Percentiles rank a stretch among this genome's conserved stretches.
phyloP scores from a whole-genome alignment of 2,329 filamentous ascomycete species.

The Colletotrichum karsti region DNA sequence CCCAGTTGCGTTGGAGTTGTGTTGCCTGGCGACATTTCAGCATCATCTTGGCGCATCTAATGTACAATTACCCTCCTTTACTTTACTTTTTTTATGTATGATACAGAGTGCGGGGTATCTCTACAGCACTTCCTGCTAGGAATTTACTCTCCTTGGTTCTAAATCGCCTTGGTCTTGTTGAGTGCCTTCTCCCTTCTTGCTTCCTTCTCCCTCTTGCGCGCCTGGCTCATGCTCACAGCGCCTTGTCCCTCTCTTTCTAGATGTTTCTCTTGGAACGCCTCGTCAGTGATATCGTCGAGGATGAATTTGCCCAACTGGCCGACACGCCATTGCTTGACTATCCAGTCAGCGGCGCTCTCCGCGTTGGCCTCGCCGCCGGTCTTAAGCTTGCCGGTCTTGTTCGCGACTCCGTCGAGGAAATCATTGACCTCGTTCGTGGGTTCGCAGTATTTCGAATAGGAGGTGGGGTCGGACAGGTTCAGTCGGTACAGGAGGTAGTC shows the following conservation, averaged over 20 bases:
- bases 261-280: slow-evolving; percentile 60
- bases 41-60: not conserved
- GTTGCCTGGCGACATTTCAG: not conserved
- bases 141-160: not conserved
- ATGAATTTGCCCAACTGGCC: slow-evolving; percentile 81
- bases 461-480: slow-evolving; percentile 70
- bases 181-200: slow-evolving; percentile 50
- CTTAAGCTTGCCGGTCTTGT: slow-evolving; percentile 77
- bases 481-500: slow-evolving; percentile 91
- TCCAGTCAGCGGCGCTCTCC: slow-evolving; percentile 79
- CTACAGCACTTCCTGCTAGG: not conserved
- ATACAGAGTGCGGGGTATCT: slow-evolving; percentile 28
- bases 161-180: slow-evolving; percentile 24
- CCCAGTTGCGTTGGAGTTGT: not conserved
- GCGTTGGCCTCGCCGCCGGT: slow-evolving; percentile 77
- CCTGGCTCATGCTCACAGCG: slow-evolving; percentile 71
- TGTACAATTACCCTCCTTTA: slow-evolving; percentile 17
- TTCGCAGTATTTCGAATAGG: slow-evolving; percentile 69
- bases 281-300: slow-evolving; percentile 77
- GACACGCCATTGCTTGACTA: slow-evolving; percentile 83
- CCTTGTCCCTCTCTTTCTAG: slow-evolving; percentile 53
- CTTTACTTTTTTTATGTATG: slow-evolving; percentile 8
- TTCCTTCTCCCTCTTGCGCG: slow-evolving; percentile 72
- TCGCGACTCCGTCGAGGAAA: slow-evolving; percentile 76
- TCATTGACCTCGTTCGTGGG: slow-evolving; percentile 87